These are phyloP conservation scores for Kwoniella dejecticola DNA, from an alignment of 768 basidiomycete genomes.

Conservation along the genomic window DNA sequence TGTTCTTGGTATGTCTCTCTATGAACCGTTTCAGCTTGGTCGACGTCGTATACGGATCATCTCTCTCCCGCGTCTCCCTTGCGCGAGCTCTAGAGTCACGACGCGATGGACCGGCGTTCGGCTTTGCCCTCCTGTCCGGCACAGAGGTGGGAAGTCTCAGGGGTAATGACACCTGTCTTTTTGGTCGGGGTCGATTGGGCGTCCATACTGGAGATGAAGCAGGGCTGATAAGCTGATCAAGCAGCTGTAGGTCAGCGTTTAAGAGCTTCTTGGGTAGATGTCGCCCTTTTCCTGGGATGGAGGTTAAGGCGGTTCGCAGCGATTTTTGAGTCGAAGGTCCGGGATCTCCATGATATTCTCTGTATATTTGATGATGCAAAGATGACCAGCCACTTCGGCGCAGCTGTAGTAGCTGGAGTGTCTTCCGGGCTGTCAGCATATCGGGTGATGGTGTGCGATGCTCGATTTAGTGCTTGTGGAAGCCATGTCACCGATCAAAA, in stretches of 20 bases:
- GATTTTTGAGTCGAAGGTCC: constrained; percentile 16
- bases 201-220: neutral
- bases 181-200: neutral
- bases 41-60: constrained; percentile 13
- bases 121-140: neutral
- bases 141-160: neutral
- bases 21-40: constrained; percentile 11
- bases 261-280: constrained; percentile 2
- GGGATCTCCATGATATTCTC: constrained; percentile 30
- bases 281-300: neutral
- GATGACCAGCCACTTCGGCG: neutral
- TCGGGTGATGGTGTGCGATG: no score
- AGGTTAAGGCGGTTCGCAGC: neutral
- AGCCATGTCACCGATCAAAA: no score
- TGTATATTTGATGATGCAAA: neutral
- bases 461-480: no score
- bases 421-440: neutral
- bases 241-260: neutral
- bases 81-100: neutral
- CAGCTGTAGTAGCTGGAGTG: neutral
- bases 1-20: constrained; percentile 7
- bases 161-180: neutral
- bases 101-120: neutral
- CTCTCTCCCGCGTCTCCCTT: constrained; percentile 1
- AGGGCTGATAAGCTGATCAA: constrained; percentile 6